Evolutionary conservation across 805 yeast species (phyloP).

Genomic region (Starmerella stigmatis): DNA sequence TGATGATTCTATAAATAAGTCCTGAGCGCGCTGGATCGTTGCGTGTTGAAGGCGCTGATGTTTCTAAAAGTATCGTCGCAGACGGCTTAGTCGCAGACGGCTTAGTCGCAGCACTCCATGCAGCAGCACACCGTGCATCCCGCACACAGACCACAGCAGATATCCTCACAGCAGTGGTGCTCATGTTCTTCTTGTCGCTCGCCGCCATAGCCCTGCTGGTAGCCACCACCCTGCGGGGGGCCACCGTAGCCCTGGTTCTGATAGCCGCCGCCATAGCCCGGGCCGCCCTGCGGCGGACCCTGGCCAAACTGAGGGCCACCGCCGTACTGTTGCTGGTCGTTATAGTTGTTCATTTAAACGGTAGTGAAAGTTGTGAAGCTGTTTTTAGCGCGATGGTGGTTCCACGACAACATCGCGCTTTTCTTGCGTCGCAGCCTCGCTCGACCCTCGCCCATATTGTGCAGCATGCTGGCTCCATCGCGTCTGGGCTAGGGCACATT

Average conservation of each 20-base stretch:
- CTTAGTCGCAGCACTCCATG: slow-evolving; percentile 24
- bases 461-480: neutral
- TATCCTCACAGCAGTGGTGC: slow-evolving; percentile 22
- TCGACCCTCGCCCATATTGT: neutral
- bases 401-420: neutral
- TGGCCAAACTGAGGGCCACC: neutral
- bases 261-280: slow-evolving; percentile 13
- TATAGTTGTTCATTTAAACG: too few relatives aligned
- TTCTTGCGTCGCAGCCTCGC: slow-evolving; percentile 1
- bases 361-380: too few relatives aligned
- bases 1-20: too few relatives aligned
- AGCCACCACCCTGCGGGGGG: slow-evolving; percentile 7
- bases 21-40: too few relatives aligned
- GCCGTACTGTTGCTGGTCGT: neutral
- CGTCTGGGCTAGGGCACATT: neutral
- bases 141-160: slow-evolving; percentile 32
- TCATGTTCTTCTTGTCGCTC: slow-evolving; percentile 6
- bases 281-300: slow-evolving; percentile 1
- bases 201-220: neutral
- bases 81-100: neutral
- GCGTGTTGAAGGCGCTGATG: too few relatives aligned
- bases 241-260: slow-evolving; percentile 13
- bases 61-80: too few relatives aligned
- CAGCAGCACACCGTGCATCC: slow-evolving; percentile 30
- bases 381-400: too few relatives aligned